These are phyloP conservation scores for Phytophthora boehmeriae DNA, from an alignment of 352 stramenopile genomes.

Conservation along the genomic window DNA sequence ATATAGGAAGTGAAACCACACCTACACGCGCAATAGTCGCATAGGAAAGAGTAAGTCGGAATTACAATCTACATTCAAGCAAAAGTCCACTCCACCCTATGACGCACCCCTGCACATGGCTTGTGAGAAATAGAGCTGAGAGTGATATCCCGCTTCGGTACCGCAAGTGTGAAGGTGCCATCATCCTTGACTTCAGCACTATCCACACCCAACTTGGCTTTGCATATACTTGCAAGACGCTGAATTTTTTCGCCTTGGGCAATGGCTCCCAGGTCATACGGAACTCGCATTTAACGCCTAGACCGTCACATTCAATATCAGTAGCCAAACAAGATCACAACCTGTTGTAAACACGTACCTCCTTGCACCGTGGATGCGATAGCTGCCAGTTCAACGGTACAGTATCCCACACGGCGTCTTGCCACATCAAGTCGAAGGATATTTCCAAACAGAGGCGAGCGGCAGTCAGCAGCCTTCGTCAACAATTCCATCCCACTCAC, in stretches of 20 bases:
- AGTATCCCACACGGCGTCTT: constrained; percentile 50
- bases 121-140: constrained; percentile 11
- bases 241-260: constrained; percentile 43
- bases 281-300: constrained; percentile 68
- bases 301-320: constrained; percentile 6
- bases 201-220: constrained; percentile 41
- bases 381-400: constrained; percentile 59
- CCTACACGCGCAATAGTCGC: constrained; percentile 29
- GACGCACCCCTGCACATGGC: constrained; percentile 35
- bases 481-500: constrained; percentile 60
- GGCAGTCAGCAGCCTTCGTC: constrained; percentile 27
- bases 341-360: constrained; percentile 36
- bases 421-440: constrained; percentile 59
- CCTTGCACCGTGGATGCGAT: constrained; percentile 50
- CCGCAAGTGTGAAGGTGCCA: constrained; percentile 37
- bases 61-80: background rate
- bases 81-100: background rate
- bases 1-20: constrained; percentile 88
- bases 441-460: constrained; percentile 63
- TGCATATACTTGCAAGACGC: constrained; percentile 44
- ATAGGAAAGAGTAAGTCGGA: background rate
- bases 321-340: constrained; percentile 3
- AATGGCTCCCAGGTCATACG: constrained; percentile 51
- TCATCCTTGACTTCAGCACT: constrained; percentile 22
- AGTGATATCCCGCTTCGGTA: constrained; percentile 44